Evolutionary conservation across 2,329 filamentous ascomycete species (phyloP), one percentile per base, ranked within the genome.

Genomic region (Rhytidhysteron rufulum): DNA sequence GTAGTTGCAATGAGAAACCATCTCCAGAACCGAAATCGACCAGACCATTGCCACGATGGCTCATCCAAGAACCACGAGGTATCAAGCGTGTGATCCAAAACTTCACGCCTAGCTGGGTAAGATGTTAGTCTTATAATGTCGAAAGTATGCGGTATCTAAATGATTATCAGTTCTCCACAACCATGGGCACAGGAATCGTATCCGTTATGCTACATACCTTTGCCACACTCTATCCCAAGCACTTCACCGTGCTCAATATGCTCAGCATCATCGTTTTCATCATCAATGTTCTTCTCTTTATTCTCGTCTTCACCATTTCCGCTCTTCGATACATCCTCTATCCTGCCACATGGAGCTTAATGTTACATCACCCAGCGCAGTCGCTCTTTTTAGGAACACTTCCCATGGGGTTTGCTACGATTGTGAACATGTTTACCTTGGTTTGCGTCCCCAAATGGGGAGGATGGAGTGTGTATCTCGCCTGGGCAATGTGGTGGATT

Each of bases 371-470:
- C 55, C 82, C 80, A 1, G 75, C 74, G 1, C 80, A 88, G 53
- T 82, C 78, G 1, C 69, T 88, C 39, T 88, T 87, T 49, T 64
- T 88, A 3, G 83, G 66, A 0, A 83, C 80, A 0, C 74, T 85
- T 22, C 82, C 82, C 0, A 86, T 86, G 79, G 82, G 74, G 0
- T 74, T 86, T 42, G 78, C 80, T 0, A 86, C 82, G 2, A 78
- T 86, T 31, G 75, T 86, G 44, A 80, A 82, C 45, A 80, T 82
- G 73, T 77, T 80, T 57, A 70, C 80, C 10, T 70, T 79, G 22
- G 69, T 79, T 24, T 84, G 81, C 57, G 68, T 75, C 6, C 75
- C 74, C 0, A 67, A 64, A n/a, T 85, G 79, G 82, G 81, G 79
- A 1, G 50, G 68, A 11, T 77, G 78, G 71, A 67, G 75, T n/a